Evolutionary conservation across 441 rosid genomes (phyloP).

Genomic region (Hura crepitans): DNA sequence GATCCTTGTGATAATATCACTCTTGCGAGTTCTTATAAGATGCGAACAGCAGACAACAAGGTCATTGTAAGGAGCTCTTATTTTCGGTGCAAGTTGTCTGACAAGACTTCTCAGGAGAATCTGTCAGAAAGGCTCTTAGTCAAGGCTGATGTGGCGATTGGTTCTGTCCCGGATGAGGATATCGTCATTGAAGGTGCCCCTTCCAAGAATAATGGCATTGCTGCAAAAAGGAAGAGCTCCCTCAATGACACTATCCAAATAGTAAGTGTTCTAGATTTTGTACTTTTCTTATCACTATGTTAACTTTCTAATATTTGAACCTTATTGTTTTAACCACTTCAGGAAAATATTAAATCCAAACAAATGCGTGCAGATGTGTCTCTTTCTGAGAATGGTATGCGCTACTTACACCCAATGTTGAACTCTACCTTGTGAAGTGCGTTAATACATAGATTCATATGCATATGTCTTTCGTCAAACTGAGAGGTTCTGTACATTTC

Average conservation of each 20-base stretch:
- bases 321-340: slow-evolving; percentile 25
- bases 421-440: background rate
- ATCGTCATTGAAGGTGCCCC: slow-evolving; percentile 21
- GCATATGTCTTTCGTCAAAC: background rate
- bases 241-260: slow-evolving; percentile 29
- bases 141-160: slow-evolving; percentile 22
- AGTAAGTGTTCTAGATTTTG: slow-evolving; percentile 30
- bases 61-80: slow-evolving; percentile 35
- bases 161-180: slow-evolving; percentile 24
- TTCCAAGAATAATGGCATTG: slow-evolving; percentile 26
- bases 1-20: slow-evolving; percentile 24
- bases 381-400: slow-evolving; percentile 32
- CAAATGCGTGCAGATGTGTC: slow-evolving; percentile 36
- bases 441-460: too few species aligned
- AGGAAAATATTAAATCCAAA: slow-evolving; percentile 56
- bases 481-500: background rate
- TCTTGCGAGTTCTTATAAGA: slow-evolving; percentile 22
- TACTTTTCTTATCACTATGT: background rate
- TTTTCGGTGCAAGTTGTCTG: slow-evolving; percentile 38
- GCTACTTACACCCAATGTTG: background rate
- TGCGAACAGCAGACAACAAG: slow-evolving; percentile 33
- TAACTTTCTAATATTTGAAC: slow-evolving; percentile 5
- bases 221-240: slow-evolving; percentile 55
- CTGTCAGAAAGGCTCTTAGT: slow-evolving; percentile 28
- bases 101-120: slow-evolving; percentile 32